Conservation (phyloP, 768 basidiomycete genomes). For the Lactarius hengduanensis region DNA sequence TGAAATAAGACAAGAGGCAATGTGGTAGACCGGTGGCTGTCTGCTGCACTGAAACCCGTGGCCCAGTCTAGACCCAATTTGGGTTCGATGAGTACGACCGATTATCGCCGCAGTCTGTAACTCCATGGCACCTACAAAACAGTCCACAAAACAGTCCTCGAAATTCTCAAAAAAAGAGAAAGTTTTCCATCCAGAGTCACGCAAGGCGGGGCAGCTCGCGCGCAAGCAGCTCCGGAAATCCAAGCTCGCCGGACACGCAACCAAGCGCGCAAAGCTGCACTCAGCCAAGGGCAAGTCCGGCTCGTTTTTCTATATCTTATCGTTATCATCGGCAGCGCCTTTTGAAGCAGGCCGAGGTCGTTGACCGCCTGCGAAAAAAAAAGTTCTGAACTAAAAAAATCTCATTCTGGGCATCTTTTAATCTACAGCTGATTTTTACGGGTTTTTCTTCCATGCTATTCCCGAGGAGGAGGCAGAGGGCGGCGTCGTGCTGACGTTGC, state of each 20-base stretch:
- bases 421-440: conserved; percentile 60
- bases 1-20: neutral
- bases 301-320: conserved; percentile 13
- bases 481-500: conserved; percentile 47
- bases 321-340: neutral
- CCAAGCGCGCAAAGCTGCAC: conserved; percentile 58
- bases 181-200: conserved; percentile 76
- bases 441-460: conserved; percentile 73
- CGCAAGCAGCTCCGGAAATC: conserved; percentile 66
- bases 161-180: conserved; percentile 61
- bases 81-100: too few relatives aligned
- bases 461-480: conserved; percentile 46
- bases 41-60: too few relatives aligned
- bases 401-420: neutral
- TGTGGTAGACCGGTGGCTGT: too few relatives aligned
- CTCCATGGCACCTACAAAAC: conserved; percentile 24
- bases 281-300: conserved; percentile 47
- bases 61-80: too few relatives aligned
- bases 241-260: conserved; percentile 56
- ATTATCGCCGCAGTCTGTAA: neutral
- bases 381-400: neutral
- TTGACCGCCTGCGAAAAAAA: neutral
- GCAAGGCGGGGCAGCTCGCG: conserved; percentile 76
- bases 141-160: conserved; percentile 20
- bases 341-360: neutral